Conservation (phyloP, 371 early-diverging fungal genomes). For the Saksenaea vasiformis region DNA sequence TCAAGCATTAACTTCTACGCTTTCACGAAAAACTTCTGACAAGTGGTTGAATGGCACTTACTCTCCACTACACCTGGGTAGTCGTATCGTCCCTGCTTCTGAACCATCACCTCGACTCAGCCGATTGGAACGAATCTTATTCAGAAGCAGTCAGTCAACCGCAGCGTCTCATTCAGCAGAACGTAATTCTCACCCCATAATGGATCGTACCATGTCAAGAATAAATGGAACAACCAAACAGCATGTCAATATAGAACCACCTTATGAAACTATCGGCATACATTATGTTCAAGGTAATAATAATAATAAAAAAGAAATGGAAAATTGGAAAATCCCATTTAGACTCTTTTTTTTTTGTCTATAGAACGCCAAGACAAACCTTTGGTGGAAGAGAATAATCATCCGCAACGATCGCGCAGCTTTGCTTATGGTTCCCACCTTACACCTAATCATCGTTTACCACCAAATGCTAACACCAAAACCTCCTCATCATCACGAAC, state of each 20-base stretch:
- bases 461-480: neutral
- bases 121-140: neutral
- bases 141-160: neutral
- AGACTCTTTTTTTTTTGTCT: neutral
- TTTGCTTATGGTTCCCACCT: slow-evolving; percentile 29
- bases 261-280: slow-evolving; percentile 13
- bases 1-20: neutral
- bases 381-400: neutral
- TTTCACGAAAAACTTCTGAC: neutral
- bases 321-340: neutral
- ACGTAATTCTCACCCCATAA: neutral
- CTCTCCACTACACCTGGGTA: neutral
- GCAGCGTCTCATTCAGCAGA: neutral
- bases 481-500: neutral
- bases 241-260: neutral
- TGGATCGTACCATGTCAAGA: neutral
- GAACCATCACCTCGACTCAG: neutral
- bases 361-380: slow-evolving; percentile 10
- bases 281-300: slow-evolving; percentile 1
- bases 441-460: neutral
- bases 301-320: neutral
- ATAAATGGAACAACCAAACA: neutral
- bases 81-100: neutral
- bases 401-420: slow-evolving; percentile 32
- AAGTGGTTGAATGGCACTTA: neutral